Evolutionary conservation across 2,329 filamentous ascomycete species (phyloP).

Genomic region (Colletotrichum brevisporum): DNA sequence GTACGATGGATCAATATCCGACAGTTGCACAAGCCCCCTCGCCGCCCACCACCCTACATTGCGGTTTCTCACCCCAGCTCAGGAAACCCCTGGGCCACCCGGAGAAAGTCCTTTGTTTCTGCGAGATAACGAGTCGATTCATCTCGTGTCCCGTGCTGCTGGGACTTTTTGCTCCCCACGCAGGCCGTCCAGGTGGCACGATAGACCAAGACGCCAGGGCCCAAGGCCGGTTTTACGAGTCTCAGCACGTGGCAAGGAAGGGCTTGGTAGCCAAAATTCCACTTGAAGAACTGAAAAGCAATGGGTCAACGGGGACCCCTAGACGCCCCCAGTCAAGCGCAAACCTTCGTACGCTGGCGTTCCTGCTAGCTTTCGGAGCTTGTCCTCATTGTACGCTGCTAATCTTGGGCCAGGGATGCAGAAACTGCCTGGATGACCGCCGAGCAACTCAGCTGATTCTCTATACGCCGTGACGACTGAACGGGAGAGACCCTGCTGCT

Average conservation of each 20-base stretch:
- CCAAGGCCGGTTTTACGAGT: conserved; percentile 15
- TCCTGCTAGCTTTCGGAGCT: conserved; percentile 15
- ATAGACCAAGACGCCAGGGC: conserved; percentile 8
- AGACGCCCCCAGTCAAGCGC: conserved; percentile 1
- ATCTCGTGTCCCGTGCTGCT: conserved; percentile 27
- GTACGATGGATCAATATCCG: conserved; percentile 4
- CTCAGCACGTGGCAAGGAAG: conserved; percentile 37
- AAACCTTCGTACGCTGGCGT: conserved; percentile 15
- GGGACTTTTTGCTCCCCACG: conserved; percentile 6
- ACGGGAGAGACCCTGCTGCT: conserved; percentile 13
- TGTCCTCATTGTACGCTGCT: neutral
- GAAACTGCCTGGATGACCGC: neutral
- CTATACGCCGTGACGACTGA: neutral
- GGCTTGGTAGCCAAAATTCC: conserved; percentile 27
- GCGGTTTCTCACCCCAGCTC: conserved; percentile 7
- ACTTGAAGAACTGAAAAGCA: conserved; percentile 33
- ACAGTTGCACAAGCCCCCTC: neutral
- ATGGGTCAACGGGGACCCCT: conserved; percentile 23
- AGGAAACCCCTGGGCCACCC: conserved; percentile 4
- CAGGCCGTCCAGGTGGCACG: conserved; percentile 4
- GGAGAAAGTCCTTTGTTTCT: conserved; percentile 1
- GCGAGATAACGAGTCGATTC: conserved; percentile 15
- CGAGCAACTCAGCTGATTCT: neutral
- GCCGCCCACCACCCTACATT: conserved; percentile 3
- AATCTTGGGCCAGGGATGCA: no score